Base-by-base conservation (phyloP, 2,329 filamentous ascomycete genomes). In the Colletotrichum costaricense region DNA sequence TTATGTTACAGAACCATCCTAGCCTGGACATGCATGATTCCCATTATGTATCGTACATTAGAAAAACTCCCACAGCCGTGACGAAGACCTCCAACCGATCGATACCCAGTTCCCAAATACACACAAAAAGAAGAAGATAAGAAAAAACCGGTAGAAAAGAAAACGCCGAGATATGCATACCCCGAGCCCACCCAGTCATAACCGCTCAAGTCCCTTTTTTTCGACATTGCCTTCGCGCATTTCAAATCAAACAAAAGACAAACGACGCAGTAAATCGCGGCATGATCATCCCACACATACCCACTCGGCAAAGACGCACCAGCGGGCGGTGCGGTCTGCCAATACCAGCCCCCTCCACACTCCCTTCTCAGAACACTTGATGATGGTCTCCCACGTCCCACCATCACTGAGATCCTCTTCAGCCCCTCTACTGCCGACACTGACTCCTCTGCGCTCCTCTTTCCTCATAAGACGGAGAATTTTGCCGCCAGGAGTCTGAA, bases 251-350 rank as follows among this genome's bases (percentile, higher is more conserved):
- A 67, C 42, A 49, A 49, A 67, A 72, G 63, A 35, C 30, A 28
- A 64, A 64, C 56, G 52, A 72, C 16, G 69, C 52, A 49, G 52
- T 52, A 67, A 55, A 63, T 58, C 12, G 52, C 33, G 63, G 57
- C 11, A 64, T 58, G 52, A 30, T 74, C 72, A 76, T 19, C 75
- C 71, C 64, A 84, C 82, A 78, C 92, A 94, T 74, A 90, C 86
- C 94, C 94, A 97, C 85, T 97, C 94, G 0, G 93, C 93, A 86
- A 97, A 97, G n/a, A 97, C 94, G 79, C 94, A 97, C 94, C 94
- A 97, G 77, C 94, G 88, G 57, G 94, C 94, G 73, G 93, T 95
- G 67, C 94, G 89, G 84, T 97, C 94, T 7, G 94, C 94, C 69
- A 97, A 86, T 56, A 97, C 94, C 74, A 97, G 83, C 1, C 93